Percentiles rank a stretch among this genome's conserved stretches.
These are phyloP conservation scores for Fraxinus xanthoxyloides DNA, from an alignment of 305 asterid species.

Conservation along the genomic window DNA sequence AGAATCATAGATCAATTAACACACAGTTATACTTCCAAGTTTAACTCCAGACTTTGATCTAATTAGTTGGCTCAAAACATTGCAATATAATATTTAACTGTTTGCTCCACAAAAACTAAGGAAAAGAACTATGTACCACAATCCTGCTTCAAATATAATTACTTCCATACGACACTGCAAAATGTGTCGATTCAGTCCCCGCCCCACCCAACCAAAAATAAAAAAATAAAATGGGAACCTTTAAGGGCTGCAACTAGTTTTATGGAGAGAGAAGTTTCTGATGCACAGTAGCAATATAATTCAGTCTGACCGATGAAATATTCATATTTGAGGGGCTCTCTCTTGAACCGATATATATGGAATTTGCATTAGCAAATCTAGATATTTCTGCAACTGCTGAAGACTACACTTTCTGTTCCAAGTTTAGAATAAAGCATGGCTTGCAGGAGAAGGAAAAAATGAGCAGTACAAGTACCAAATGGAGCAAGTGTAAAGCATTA, in stretches of 20 bases:
- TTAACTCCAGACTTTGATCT: no score
- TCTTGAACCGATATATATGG: neutral
- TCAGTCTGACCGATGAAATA: neutral
- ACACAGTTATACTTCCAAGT: neutral
- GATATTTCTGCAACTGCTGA: neutral
- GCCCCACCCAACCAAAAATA: no score
- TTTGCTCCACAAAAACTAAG: neutral
- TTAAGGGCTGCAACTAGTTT: no score
- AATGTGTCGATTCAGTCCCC: no score
- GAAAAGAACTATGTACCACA: neutral
- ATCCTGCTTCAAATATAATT: neutral
- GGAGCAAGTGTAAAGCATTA: constrained; percentile 25
- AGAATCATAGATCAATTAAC: constrained; percentile 2
- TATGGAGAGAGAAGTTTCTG: neutral
- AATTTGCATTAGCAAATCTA: neutral
- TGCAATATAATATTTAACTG: neutral
- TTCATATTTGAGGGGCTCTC: no score
- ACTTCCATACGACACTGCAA: neutral
- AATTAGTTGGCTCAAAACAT: neutral
- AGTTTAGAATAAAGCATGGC: constrained; percentile 12
- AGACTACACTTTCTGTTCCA: neutral
- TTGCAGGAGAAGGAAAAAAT: constrained; percentile 24
- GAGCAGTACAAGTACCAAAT: constrained; percentile 22
- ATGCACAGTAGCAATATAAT: neutral
- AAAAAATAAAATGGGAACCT: no score